Evolutionary conservation across 2,329 filamentous ascomycete species (phyloP), one percentile per base, ranked within the genome.

Genomic region (Penicillium concentricum): DNA sequence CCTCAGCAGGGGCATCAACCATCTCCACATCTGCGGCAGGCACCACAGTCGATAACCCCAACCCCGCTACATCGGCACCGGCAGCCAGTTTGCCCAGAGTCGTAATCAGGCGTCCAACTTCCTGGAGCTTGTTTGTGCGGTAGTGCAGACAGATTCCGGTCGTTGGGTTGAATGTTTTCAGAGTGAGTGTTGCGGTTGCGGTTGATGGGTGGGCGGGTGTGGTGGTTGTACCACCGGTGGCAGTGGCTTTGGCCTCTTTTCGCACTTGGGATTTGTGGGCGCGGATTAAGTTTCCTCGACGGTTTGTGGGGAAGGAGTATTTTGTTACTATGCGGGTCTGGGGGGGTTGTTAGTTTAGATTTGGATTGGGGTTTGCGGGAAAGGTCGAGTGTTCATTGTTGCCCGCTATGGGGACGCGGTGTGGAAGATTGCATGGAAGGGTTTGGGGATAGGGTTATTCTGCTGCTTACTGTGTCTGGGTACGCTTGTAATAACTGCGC

Each of bases 321-420:
- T 90, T 92, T 62, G 92, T 96, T 65, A 91, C 95, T 78, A 97
- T 91, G 70, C 87, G 85, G 46, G 93, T 92, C 92, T 97, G 69
- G 20, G 2, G 16, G 20, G 41, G 10, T 20, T 51, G 28, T 54
- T 22, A 58, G 59, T 28, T 51, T 54, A 16, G 15, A 6, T 50
- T 15, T 35, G 20, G 6, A 10, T 37, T 16, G 34, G 37, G 15
- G 22, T 15, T 35, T 35, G 18, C 32, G 15, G 41, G 48, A 24
- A 20, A 13, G 30, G 7, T 32, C 30, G 15, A 6, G 7, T 44
- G 26, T 32, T 34, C 18, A 16, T 45, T 56, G 42, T 54, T 43
- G 48, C 15, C 37, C 26, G 48, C 9, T 50, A 37, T 50, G 48
- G 48, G 37, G 35, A 42, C 6, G 38, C 18, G 48, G 38, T 43